A percentile compares a stretch with the other conserved stretches of the same genome.
Conservation (phyloP, 768 basidiomycete species). For the Mrakia hoshinonis region DNA sequence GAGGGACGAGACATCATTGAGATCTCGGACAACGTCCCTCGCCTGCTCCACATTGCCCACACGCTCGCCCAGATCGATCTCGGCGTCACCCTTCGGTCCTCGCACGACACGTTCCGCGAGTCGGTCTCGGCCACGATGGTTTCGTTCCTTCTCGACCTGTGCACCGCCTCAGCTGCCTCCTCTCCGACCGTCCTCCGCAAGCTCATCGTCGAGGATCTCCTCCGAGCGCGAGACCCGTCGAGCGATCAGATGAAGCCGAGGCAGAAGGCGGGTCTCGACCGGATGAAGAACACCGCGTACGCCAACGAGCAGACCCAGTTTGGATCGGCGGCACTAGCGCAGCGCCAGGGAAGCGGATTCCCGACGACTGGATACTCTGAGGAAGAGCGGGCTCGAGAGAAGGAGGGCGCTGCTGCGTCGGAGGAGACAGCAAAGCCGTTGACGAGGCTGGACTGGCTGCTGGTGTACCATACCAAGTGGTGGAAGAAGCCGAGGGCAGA, state of each 20-base stretch:
- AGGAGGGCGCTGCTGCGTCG: too few species aligned
- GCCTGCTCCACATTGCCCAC: constrained; percentile 67
- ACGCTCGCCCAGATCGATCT: constrained; percentile 79
- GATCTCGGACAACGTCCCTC: constrained; percentile 50
- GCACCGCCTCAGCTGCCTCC: constrained; percentile 64
- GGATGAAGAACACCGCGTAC: background rate
- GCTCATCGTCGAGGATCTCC: constrained; percentile 59
- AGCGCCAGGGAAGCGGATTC: too few species aligned
- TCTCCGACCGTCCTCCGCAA: constrained; percentile 60
- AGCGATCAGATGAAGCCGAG: background rate
- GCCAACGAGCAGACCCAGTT: too few species aligned
- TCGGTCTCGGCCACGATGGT: constrained; percentile 73
- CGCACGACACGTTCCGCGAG: constrained; percentile 81
- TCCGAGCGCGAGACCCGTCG: constrained; percentile 51
- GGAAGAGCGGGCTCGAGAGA: background rate
- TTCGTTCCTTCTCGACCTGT: constrained; percentile 42
- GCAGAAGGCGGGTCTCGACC: constrained; percentile 14
- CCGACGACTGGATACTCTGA: background rate
- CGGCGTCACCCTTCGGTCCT: constrained; percentile 77
- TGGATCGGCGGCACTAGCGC: too few species aligned
- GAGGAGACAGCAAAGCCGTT: constrained; percentile 45
- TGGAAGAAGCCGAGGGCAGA: constrained; percentile 78
- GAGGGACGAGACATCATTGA: constrained; percentile 71
- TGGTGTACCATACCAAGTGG: constrained; percentile 69
- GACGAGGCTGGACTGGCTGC: constrained; percentile 62